phyloP scores from a whole-genome alignment of 441 rosid genomes.

The Omphalea diandra region DNA sequence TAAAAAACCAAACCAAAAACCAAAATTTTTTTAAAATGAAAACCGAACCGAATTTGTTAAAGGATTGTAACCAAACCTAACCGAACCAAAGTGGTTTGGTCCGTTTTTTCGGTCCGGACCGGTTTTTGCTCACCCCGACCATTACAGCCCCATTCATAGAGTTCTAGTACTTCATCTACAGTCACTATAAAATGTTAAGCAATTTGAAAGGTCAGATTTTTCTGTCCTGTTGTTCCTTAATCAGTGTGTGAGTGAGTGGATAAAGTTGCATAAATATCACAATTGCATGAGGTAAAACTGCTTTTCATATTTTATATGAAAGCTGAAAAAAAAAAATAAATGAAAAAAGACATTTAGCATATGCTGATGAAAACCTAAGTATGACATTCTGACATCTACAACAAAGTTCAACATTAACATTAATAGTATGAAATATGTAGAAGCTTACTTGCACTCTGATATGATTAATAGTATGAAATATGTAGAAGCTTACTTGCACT shows the following conservation, averaged over 20 bases:
- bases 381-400: not conserved
- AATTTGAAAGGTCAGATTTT: not conserved
- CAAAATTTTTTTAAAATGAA: too few relatives aligned
- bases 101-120: too few relatives aligned
- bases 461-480: too few relatives aligned
- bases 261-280: not conserved
- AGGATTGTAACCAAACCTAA: too few relatives aligned
- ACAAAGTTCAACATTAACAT: too few relatives aligned
- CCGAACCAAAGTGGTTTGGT: too few relatives aligned
- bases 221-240: not conserved
- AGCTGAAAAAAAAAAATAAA: not conserved
- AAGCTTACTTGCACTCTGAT: constrained; percentile 81
- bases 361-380: not conserved
- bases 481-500: constrained; percentile 67
- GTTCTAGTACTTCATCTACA: not conserved
- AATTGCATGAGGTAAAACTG: not conserved
- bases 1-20: too few relatives aligned
- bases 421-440: not conserved
- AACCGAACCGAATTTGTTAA: too few relatives aligned
- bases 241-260: not conserved
- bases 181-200: too few relatives aligned
- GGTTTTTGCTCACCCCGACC: too few relatives aligned
- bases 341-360: not conserved
- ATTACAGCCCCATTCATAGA: not conserved
- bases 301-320: not conserved